These are phyloP conservation scores for Funneliformis mosseae DNA, from an alignment of 192 early-diverging fungal species.

Conservation along the genomic window DNA sequence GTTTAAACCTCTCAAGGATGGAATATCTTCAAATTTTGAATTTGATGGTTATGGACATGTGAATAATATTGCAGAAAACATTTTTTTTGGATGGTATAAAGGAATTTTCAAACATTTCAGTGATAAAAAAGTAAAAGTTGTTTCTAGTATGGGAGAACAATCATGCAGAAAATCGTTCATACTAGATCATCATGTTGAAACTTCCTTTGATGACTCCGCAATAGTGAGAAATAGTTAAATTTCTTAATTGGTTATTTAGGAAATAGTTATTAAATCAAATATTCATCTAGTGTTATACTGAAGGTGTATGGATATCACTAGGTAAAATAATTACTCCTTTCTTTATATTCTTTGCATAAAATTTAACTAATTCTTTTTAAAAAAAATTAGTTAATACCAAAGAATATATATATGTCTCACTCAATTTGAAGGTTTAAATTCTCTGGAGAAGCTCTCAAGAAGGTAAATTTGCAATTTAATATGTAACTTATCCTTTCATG, in stretches of 20 bases:
- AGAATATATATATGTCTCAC: constrained; percentile 27
- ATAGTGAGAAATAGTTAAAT: not conserved
- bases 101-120: constrained; percentile 32
- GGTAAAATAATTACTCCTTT: not conserved
- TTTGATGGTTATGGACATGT: not conserved
- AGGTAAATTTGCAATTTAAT: not conserved
- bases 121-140: too few species aligned
- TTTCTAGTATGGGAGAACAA: constrained; percentile 38
- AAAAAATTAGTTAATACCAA: not conserved
- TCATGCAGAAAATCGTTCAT: constrained; percentile 31
- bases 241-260: not conserved
- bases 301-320: constrained; percentile 33
- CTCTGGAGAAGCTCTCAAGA: constrained; percentile 33
- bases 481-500: not conserved
- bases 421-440: constrained; percentile 32
- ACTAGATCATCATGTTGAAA: constrained; percentile 27
- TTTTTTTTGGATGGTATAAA: constrained; percentile 28
- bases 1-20: constrained; percentile 16
- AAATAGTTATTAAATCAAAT: not conserved
- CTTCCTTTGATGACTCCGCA: constrained; percentile 28
- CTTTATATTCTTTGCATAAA: not conserved
- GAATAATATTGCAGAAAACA: not conserved
- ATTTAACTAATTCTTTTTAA: not conserved
- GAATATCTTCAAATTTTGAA: constrained; percentile 5
- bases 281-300: constrained; percentile 31